Evolutionary conservation across 805 yeast genomes (phyloP).

Genomic region (Kodamaea neixiangensis): DNA sequence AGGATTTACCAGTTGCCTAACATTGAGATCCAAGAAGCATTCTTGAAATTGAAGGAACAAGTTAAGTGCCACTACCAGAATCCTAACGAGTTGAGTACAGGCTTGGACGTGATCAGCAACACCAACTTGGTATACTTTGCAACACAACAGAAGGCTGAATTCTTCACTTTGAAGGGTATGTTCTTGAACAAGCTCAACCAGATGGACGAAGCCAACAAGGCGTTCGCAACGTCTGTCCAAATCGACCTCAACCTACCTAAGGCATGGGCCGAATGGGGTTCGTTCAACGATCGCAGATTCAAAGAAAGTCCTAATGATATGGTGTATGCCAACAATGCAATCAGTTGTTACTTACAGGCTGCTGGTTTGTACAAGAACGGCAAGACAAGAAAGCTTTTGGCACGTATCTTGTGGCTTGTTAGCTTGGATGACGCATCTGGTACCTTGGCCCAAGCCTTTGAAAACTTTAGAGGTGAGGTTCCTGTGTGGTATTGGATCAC

Average conservation of each 20-base stretch:
- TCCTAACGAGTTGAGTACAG: conserved; percentile 87
- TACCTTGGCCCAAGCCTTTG: conserved; percentile 82
- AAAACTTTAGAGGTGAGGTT: conserved; percentile 89
- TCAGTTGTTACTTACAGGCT: conserved; percentile 95
- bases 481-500: conserved; percentile 99
- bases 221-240: conserved; percentile 97
- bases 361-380: conserved; percentile 94
- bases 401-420: conserved; percentile 90
- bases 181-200: conserved; percentile 88
- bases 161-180: conserved; percentile 97
- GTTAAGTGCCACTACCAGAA: conserved; percentile 97
- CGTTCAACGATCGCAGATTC: conserved; percentile 84
- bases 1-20: conserved; percentile 95
- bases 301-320: conserved; percentile 81
- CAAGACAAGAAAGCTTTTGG: conserved; percentile 82
- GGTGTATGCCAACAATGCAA: conserved; percentile 87
- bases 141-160: conserved; percentile 97
- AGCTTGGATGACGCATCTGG: conserved; percentile 87
- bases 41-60: conserved; percentile 91
- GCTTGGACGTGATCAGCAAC: conserved; percentile 93
- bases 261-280: conserved; percentile 99
- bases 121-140: conserved; percentile 96
- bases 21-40: conserved; percentile 97
- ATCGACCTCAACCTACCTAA: conserved; percentile 91
- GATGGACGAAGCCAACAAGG: conserved; percentile 94